A percentile compares a stretch with the other conserved stretches of the same genome.
These are phyloP conservation scores for Geotrichum macrosporum DNA, from an alignment of 1,139 yeast genomes.

Conservation along the genomic window DNA sequence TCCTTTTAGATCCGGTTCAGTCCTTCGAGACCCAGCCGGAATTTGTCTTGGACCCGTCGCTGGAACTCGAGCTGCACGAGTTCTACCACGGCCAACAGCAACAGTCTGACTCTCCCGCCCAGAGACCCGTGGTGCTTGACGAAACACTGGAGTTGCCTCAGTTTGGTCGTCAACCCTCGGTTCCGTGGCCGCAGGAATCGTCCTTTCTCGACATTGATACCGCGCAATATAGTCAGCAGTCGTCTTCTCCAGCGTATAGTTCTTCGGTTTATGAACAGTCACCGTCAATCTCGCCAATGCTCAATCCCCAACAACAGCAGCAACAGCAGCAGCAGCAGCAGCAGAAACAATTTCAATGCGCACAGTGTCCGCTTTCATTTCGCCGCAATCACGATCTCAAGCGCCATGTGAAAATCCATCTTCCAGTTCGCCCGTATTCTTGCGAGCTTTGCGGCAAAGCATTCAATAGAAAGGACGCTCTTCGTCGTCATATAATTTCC, in stretches of 20 bases:
- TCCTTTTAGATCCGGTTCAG: no score
- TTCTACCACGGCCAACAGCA: constrained; percentile 9
- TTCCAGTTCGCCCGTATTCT: constrained; percentile 52
- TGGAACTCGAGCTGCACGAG: constrained; percentile 14
- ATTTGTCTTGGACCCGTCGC: constrained; percentile 5
- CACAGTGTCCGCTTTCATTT: constrained; percentile 43
- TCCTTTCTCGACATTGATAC: no score
- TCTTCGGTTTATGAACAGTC: neutral
- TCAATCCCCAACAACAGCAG: neutral
- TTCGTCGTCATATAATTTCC: constrained; percentile 37
- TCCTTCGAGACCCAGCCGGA: no score
- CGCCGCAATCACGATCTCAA: constrained; percentile 61
- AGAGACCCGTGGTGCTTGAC: no score
- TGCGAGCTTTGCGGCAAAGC: constrained; percentile 76
- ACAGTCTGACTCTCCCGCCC: neutral
- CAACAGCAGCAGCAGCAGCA: neutral
- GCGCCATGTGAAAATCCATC: constrained; percentile 60
- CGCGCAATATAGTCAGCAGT: no score
- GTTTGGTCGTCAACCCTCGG: no score
- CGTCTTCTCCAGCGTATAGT: neutral
- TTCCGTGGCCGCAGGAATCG: no score
- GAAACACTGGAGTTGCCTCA: no score
- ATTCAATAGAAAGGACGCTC: constrained; percentile 75
- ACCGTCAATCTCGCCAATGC: neutral
- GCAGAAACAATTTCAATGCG: constrained; percentile 28